Evolutionary conservation across 495 filamentous ascomycete species (phyloP), one percentile per base, ranked within the genome.

Genomic region (Penicillium flavigenum): DNA sequence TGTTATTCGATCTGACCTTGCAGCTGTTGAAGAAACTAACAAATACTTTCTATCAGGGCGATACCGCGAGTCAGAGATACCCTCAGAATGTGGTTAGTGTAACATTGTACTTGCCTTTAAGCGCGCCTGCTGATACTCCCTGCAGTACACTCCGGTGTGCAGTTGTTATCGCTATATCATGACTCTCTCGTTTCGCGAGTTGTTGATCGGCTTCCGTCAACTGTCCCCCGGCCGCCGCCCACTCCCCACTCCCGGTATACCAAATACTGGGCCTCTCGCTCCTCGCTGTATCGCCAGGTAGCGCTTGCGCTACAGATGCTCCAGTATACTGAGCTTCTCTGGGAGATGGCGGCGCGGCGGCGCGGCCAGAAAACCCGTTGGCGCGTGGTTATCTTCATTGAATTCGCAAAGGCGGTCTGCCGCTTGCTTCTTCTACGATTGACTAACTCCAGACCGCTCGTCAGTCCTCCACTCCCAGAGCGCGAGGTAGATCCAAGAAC

Each of bases 121-220:
- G 45, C 27, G 29, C 16, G n/a, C 22, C 16, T 22, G 20, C 16
- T 26, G 48, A 27, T 52, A 32, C 24, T 52, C 59, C 41, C 48
- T 61, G 14, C 44, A 83, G 81, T 98, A 19, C 92, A 98, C 64
- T 90, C 87, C 41, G 83, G 85, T 55, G 87, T 97, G 32, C 91
- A 96, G 65, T 80, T 98, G 12, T 82, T 98, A 55, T 92, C 93
- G 11, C 81, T 97, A 57, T 97, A 97, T 74, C 92, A 98, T 79
- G 92, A 98, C 72, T 84, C 87, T 38, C 84, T 98, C 41, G 90
- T 98, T 24, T 82, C 86, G 49, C 81, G 84, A 62, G 86, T 88
- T 24, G 62, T 83, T 54, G 76, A 73, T 70, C 61, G 69, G 73
- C 61, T 80, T 66, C 66, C 80, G 63, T 73, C 60, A 45, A 71